Evolutionary conservation across 306 rosid genomes (phyloP).

Genomic region (Datisca glomerata): DNA sequence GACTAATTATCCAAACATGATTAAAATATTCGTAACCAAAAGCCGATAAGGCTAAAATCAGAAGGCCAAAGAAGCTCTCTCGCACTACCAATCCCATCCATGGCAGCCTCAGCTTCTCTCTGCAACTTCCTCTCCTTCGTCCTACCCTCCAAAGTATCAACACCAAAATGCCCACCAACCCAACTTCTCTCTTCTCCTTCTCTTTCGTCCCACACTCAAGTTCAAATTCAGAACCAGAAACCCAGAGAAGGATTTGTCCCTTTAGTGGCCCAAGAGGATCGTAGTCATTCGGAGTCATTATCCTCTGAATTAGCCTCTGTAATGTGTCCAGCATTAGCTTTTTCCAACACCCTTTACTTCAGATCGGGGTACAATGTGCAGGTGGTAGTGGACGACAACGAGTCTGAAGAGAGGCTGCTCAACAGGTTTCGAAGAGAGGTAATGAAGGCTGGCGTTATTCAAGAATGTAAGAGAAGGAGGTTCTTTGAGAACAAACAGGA

Average conservation of each 20-base stretch:
- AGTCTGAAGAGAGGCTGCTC: constrained; percentile 70
- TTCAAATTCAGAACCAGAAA: constrained; percentile 15
- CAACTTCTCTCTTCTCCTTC: constrained; percentile 20
- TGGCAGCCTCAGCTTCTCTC: constrained; percentile 62
- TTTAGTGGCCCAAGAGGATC: constrained; percentile 11
- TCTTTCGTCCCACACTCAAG: background rate
- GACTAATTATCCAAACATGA: no score
- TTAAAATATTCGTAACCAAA: no score
- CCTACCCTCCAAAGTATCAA: constrained; percentile 38
- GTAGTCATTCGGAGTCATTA: constrained; percentile 7
- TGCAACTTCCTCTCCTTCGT: constrained; percentile 51
- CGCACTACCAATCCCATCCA: constrained; percentile 19
- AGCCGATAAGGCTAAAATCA: no score
- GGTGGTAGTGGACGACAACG: constrained; percentile 57
- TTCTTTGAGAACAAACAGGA: constrained; percentile 62
- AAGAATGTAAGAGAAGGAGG: constrained; percentile 59
- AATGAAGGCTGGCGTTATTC: constrained; percentile 66
- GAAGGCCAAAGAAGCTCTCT: no score
- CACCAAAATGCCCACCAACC: constrained; percentile 22
- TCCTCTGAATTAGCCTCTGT: constrained; percentile 38
- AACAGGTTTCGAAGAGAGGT: constrained; percentile 70
- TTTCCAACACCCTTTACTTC: constrained; percentile 36
- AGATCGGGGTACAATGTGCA: constrained; percentile 51
- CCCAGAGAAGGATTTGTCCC: constrained; percentile 10
- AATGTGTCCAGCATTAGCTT: constrained; percentile 39